Base-by-base conservation (phyloP, 2,329 filamentous ascomycete species). In the Colletotrichum euphorbiae region DNA sequence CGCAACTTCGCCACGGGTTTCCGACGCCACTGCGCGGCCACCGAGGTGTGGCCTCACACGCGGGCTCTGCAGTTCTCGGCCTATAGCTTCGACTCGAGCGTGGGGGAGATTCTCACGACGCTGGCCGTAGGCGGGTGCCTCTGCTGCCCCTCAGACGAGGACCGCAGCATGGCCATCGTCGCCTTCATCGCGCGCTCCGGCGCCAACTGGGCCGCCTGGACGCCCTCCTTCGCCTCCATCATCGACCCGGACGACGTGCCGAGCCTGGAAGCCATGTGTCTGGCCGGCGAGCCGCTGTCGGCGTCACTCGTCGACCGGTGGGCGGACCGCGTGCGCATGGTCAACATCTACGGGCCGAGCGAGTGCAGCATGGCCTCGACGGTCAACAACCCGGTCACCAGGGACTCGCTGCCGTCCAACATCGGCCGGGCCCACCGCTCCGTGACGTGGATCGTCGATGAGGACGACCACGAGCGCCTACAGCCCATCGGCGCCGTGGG, bases 61-160 rank as follows among this genome's bases (percentile, higher is more conserved):
- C 51, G 57, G 40, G 64, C 45, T 3, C 61, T 73, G 2, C 84
- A 87, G 62, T 85, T 85, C 61, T 85, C 84, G 0, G 81, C 82
- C 6, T 86, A 84, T 70, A 84, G 83, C 2, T 86, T 87, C 38
- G 85, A 89, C 52, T 79, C 83, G 3, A 82, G 81, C 15, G 76
- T 88, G 0, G 74, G 82, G 0, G 87, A 89, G 68, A 83, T 85
- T 1, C 76, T 88, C 12, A 81, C 83, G 1, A 81, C 85, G 0
- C 77, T 90, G 4, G 78, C 85, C 9, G 77, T 82, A 33, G 89
- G 89, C 17, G 88, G 85, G 0, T 89, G 85, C 63, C 79, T 90
- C 46, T 69, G 66, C 9, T 60, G 56, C 4, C 66, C 66, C 2
- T 50, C 66, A 3, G 61, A 69, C 9, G 50, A 46, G 21, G 63